A percentile compares a stretch with the other conserved stretches of the same genome.
Evolutionary conservation across 108 stramenopile species (phyloP).

Genomic region (Nitzschia putrida): DNA sequence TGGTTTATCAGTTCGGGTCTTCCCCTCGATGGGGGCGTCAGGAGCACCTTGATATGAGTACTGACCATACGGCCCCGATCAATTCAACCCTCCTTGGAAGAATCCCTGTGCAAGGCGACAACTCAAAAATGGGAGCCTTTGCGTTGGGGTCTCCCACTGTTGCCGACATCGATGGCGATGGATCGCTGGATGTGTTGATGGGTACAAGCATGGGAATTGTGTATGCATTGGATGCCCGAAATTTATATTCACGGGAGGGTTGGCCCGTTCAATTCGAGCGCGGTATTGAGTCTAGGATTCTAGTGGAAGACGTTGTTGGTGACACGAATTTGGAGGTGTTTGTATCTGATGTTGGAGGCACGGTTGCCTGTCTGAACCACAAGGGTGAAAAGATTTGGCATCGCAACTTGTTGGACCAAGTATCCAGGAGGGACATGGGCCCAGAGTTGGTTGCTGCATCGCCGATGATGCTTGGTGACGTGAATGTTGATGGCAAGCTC

Average conservation of each 20-base stretch:
- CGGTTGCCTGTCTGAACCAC: constrained; percentile 59
- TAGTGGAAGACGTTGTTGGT: constrained; percentile 78
- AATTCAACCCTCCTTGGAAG: constrained; percentile 55
- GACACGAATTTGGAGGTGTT: constrained; percentile 79
- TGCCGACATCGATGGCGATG: constrained; percentile 72
- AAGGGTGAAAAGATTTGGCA: constrained; percentile 73
- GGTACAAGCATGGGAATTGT: constrained; percentile 82
- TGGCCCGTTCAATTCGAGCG: constrained; percentile 74
- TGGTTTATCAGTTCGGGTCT: constrained; percentile 62
- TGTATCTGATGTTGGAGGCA: constrained; percentile 77
- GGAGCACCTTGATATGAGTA: constrained; percentile 77
- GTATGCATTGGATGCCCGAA: constrained; percentile 62
- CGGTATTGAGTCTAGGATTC: constrained; percentile 66
- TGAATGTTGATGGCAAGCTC: constrained; percentile 71
- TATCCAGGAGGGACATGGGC: constrained; percentile 20
- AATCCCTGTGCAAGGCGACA: constrained; percentile 38
- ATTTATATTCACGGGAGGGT: constrained; percentile 40
- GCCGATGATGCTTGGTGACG: constrained; percentile 75
- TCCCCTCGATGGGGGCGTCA: constrained; percentile 54
- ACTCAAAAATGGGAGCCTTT: constrained; percentile 74
- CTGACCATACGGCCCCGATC: constrained; percentile 73
- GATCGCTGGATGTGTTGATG: constrained; percentile 61
- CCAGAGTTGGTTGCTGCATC: constrained; percentile 52
- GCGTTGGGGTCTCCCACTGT: constrained; percentile 71
- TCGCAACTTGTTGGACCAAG: constrained; percentile 55